A percentile compares a stretch with the other conserved stretches of the same genome.
Conservation (phyloP, 2,329 filamentous ascomycete species). For the Periconia sp. region DNA sequence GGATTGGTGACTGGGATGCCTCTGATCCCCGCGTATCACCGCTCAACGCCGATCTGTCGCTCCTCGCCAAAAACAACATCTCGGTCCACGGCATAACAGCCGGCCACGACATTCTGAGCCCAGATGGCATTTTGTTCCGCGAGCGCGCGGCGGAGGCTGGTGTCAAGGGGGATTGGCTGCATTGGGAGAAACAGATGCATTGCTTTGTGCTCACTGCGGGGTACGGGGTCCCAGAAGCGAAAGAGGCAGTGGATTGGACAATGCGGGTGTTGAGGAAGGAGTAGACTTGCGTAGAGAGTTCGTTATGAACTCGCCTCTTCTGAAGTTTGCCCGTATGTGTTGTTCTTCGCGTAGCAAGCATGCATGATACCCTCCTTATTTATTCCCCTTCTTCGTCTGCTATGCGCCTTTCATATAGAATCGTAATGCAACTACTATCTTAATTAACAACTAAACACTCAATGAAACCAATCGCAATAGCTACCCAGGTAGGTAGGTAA, state of each 20-base stretch:
- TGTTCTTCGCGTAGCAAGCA: too few relatives aligned
- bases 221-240: constrained; percentile 53
- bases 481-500: too few relatives aligned
- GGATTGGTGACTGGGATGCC: constrained; percentile 45
- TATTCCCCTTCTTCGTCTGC: too few relatives aligned
- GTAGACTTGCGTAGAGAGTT: too few relatives aligned
- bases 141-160: constrained; percentile 47
- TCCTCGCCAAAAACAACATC: constrained; percentile 45
- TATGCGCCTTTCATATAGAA: too few relatives aligned
- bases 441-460: too few relatives aligned
- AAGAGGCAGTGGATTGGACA: constrained; percentile 51
- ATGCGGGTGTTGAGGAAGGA: constrained; percentile 38
- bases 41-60: constrained; percentile 46
- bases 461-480: too few relatives aligned
- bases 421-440: too few relatives aligned
- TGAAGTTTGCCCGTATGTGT: too few relatives aligned
- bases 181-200: constrained; percentile 64
- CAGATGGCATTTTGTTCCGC: constrained; percentile 54
- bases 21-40: constrained; percentile 54
- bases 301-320: too few relatives aligned
- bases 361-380: too few relatives aligned
- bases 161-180: constrained; percentile 57
- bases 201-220: constrained; percentile 57
- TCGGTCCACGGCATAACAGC: constrained; percentile 56
- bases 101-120: constrained; percentile 56